Evolutionary conservation across 305 asterid genomes (phyloP), one percentile per base, ranked within the genome.

Genomic region (Fraxinus nigra): DNA sequence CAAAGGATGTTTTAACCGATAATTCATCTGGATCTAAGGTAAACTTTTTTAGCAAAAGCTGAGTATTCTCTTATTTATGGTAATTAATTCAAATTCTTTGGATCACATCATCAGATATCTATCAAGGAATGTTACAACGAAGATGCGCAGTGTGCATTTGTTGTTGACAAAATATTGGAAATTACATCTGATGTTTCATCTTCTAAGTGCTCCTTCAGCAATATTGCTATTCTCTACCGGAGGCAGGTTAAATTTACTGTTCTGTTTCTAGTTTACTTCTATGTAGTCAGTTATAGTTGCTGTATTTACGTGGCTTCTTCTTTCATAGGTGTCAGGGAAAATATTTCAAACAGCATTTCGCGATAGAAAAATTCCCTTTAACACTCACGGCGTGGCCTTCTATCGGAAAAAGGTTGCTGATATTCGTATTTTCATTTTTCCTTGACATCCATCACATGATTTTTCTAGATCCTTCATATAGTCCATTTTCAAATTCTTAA

Each of bases 301-400:
- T 13, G 63, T 48, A 78, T 30, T 59, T 75, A 67, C 69, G 37
- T 75, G 73, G 72, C 77, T 33, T 70, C 61, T 84, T 84, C 75
- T 72, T 77, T 81, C 87, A 85, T 87, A 96, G 99, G 97, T 92
- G 80, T 89, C 98, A 0, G 98, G 99, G 82, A 96, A 92, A 89
- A 83, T 91, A 84, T 94, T 96, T 88, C 99, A 96, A 90, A 85
- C 90, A 74, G 94, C 93, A 82, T 94, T 96, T 84, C 95, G 98
- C 48, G 85, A 84, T 79, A 91, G 99, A 86, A 94, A 93, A 87
- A 92, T 96, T 83, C 98, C 98, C 69, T 96, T 96, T 83, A 96
- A 96, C 85, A 76, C 87, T 78, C 99, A 96, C 78, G 99, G 99
- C 24, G 99, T 96, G 86, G 99, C 99, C 86, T 93, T 96, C 93